Base-by-base conservation (phyloP, 495 filamentous ascomycete species). In the Aspergillus haitiensis region DNA sequence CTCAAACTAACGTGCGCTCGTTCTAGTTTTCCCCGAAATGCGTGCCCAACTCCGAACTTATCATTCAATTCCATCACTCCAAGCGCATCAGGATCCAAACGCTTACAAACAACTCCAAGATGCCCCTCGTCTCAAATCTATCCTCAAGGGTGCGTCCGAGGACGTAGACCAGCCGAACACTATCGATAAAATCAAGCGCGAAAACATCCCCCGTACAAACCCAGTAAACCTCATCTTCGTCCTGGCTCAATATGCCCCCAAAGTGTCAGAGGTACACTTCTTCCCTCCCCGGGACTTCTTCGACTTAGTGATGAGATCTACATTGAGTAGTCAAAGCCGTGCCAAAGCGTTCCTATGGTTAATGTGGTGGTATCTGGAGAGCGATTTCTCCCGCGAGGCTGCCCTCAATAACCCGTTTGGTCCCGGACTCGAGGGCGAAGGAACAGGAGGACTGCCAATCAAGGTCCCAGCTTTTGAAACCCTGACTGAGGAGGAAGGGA, bases 281-380 rank as follows among this genome's bases (percentile, higher is more conserved):
- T 88, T 88, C 45, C 84, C 86, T 27, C 84, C 83, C 2, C 82
- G 87, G 59, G 94, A 98, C 73, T 98, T 98, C 73, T 96, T 96
- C 69, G 94, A 98, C 65, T 82, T 98, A 4, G 88, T 98, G 61
- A 97, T 97, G 92, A 83, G 91, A 64, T 85, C 85, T 3, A 88
- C 88, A 18, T 79, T 92, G 31, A 93, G 88, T 54, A 97, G 93
- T 69, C 75, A 80, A 66, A 93, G 88, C 66, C 84, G 94, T 56
- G 94, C 95, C 0, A 88, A 75, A 53, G 93, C 93, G 2, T 98
- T 98, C 68, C 75, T 98, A 13, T 98, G 94, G 94, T 72, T 98
- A 60, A 97, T 98, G 86, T 98, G 94, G 94, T 96, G 91, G 79
- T 98, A 98, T 72, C 79, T 98, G n/a, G 95, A 98, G 74, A 93